A percentile compares a stretch with the other conserved stretches of the same genome.
phyloP scores from a whole-genome alignment of 106 monocot species.

The Dioscorea dumetorum region DNA sequence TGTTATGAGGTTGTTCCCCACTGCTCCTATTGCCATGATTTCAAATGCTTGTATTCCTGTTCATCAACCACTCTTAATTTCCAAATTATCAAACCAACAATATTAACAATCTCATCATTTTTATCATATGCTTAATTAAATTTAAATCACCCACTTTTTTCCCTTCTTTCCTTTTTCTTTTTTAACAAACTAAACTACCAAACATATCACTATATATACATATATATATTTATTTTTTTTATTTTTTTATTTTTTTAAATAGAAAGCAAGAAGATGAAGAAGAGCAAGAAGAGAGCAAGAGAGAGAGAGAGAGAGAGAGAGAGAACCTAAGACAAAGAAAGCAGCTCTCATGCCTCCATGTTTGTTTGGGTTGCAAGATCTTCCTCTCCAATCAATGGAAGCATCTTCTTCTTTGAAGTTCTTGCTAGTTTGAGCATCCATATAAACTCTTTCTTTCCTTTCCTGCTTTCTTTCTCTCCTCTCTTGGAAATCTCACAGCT shows the following conservation, averaged over 20 bases:
- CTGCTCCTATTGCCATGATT: slow-evolving; percentile 96
- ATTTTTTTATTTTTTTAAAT: too few relatives aligned
- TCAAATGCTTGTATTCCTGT: slow-evolving; percentile 90
- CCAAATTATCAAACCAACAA: too few relatives aligned
- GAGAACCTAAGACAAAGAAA: slow-evolving; percentile 85
- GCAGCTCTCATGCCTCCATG: slow-evolving; percentile 92
- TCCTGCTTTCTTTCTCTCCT: not conserved
- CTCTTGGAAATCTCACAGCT: slow-evolving; percentile 12
- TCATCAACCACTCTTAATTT: too few relatives aligned
- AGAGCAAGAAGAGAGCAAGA: not conserved
- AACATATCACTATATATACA: too few relatives aligned
- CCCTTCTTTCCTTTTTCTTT: too few relatives aligned
- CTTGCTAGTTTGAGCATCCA: slow-evolving; percentile 34
- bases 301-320: slow-evolving; percentile 18
- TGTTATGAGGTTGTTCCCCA: slow-evolving; percentile 96
- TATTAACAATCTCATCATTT: too few relatives aligned
- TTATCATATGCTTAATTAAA: too few relatives aligned
- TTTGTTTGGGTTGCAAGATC: slow-evolving; percentile 53
- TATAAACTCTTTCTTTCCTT: slow-evolving; percentile 1
- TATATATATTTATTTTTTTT: too few relatives aligned
- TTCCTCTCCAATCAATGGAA: slow-evolving; percentile 76
- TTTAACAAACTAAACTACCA: too few relatives aligned
- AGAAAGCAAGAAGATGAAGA: too few relatives aligned
- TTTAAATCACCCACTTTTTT: too few relatives aligned
- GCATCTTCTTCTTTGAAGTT: slow-evolving; percentile 39